Conservation (phyloP, 163 green algal species). For the Chlorella variabilis region DNA sequence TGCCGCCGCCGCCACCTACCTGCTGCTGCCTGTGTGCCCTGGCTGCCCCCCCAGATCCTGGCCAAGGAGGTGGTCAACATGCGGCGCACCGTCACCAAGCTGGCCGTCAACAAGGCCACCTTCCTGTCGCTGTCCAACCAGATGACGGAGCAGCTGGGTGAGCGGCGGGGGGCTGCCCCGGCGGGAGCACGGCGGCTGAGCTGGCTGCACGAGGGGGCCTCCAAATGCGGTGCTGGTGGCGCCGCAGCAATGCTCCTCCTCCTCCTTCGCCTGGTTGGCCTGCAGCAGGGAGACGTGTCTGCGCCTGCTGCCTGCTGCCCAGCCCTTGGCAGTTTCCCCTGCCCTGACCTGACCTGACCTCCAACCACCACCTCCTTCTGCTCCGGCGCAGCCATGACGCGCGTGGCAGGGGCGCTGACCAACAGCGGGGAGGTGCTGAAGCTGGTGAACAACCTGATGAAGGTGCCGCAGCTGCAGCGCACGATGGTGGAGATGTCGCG, state of each 20-base stretch:
- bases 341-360: no score
- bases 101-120: constrained; percentile 95
- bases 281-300: no score
- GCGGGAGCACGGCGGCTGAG: not conserved
- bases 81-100: constrained; percentile 67
- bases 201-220: not conserved
- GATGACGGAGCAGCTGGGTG: constrained; percentile 87
- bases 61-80: constrained; percentile 90
- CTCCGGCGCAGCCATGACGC: constrained; percentile 73
- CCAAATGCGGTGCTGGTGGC: not conserved
- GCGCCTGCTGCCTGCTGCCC: no score
- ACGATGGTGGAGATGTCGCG: constrained; percentile 89
- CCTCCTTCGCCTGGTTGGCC: no score
- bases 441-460: constrained; percentile 87
- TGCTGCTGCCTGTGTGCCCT: not conserved
- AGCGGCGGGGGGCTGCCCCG: no score
- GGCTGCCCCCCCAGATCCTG: constrained; percentile 65
- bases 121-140: constrained; percentile 87
- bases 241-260: not conserved
- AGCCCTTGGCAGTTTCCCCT: no score
- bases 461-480: constrained; percentile 78
- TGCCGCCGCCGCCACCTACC: no score
- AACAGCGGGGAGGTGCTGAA: constrained; percentile 94
- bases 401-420: constrained; percentile 80
- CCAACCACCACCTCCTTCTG: not conserved